phyloP scores from a whole-genome alignment of 257 asterid species.

The Thymus quinquecostatus region DNA sequence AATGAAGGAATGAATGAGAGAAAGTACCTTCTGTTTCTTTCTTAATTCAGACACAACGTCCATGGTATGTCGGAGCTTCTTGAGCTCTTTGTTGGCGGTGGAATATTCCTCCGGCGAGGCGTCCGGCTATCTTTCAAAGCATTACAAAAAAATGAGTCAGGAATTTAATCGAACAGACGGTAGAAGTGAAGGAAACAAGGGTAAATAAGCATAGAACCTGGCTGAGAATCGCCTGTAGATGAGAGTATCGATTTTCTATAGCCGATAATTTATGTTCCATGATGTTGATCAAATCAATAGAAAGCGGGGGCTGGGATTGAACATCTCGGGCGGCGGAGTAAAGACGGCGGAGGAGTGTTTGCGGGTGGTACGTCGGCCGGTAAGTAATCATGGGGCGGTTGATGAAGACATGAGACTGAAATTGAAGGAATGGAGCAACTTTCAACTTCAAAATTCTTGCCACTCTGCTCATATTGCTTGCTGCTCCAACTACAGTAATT shows the following conservation, averaged over 20 bases:
- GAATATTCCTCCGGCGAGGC: constrained; percentile 73
- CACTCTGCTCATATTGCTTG: constrained; percentile 27
- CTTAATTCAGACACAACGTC: constrained; percentile 66
- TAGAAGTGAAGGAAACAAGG: constrained; percentile 2
- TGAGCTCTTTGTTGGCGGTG: constrained; percentile 81
- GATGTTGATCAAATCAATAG: constrained; percentile 69
- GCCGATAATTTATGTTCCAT: constrained; percentile 78
- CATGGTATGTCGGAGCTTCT: constrained; percentile 65
- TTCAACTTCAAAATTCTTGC: constrained; percentile 33
- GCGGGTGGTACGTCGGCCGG: constrained; percentile 22
- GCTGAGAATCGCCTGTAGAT: constrained; percentile 57
- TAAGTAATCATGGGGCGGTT: neutral
- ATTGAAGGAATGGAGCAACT: constrained; percentile 28
- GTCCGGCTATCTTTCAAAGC: constrained; percentile 72
- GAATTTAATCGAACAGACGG: constrained; percentile 30
- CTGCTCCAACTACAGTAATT: too few relatives aligned
- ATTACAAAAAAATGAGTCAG: constrained; percentile 14
- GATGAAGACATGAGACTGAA: constrained; percentile 19
- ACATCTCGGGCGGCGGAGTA: constrained; percentile 32
- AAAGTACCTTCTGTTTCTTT: constrained; percentile 66
- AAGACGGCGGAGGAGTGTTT: constrained; percentile 21
- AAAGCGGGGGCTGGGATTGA: constrained; percentile 52
- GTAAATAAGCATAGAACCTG: constrained; percentile 46
- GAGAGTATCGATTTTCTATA: constrained; percentile 61
- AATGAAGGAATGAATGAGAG: neutral